Percentiles rank a stretch among this genome's conserved stretches.
Conservation (phyloP, 441 rosid species). For the Brassica hybrid region DNA sequence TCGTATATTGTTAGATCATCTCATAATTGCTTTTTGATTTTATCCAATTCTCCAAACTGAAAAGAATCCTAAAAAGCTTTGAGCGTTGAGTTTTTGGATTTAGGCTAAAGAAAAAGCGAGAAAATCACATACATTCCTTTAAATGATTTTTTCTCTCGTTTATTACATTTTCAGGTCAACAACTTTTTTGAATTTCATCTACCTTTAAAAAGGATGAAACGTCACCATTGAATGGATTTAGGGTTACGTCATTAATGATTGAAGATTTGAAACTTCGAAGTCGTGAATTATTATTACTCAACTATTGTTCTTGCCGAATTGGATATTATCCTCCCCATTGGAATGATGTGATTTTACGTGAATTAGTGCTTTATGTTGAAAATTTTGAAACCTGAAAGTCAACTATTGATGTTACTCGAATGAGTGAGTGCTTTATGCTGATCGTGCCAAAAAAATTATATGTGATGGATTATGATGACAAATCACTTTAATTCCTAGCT, state of each 20-base stretch:
- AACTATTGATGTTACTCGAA: constrained; percentile 12
- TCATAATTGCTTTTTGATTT: neutral
- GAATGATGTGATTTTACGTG: constrained; percentile 16
- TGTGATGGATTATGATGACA: constrained; percentile 14
- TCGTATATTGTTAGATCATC: neutral
- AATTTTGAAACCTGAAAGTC: neutral
- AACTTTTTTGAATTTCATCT: neutral
- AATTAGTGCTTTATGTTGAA: constrained; percentile 9
- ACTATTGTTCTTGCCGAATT: neutral
- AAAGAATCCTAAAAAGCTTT: neutral
- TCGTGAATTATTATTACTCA: constrained; percentile 4
- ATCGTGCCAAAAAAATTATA: constrained; percentile 2
- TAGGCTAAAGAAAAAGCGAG: neutral
- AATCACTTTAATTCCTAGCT: constrained; percentile 16
- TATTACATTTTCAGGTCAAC: neutral
- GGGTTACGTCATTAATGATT: constrained; percentile 16
- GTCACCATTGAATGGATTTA: neutral
- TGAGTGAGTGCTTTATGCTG: neutral
- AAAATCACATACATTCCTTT: neutral
- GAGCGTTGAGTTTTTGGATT: neutral
- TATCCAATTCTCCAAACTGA: neutral
- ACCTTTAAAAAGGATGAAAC: neutral
- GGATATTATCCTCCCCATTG: neutral
- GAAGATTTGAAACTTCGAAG: constrained; percentile 3
- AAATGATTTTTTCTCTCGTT: neutral